These are phyloP conservation scores for Agrostemma githago DNA, from an alignment of 148 eudicot species.

Conservation along the genomic window DNA sequence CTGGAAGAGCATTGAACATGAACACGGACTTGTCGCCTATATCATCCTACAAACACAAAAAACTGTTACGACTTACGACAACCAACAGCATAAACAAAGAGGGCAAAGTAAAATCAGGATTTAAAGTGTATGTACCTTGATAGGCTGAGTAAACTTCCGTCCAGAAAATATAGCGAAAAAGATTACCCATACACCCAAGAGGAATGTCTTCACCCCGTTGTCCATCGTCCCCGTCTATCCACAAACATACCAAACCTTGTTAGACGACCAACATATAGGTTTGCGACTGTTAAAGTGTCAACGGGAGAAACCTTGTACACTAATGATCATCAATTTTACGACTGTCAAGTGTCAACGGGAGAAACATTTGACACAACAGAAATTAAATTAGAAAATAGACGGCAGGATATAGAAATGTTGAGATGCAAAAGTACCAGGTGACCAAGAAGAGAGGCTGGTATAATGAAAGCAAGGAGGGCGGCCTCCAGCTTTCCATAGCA, in stretches of 20 bases:
- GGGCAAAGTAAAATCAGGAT: neutral
- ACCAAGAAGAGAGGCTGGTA: conserved; percentile 78
- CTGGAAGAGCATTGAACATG: conserved; percentile 68
- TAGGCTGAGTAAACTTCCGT: conserved; percentile 85
- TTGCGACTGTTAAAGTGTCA: too few species aligned
- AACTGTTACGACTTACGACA: neutral
- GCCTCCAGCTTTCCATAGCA: conserved; percentile 99
- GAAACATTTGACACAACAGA: too few species aligned
- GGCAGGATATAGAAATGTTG: neutral
- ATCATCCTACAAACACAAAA: conserved; percentile 57
- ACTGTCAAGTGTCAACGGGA: too few species aligned
- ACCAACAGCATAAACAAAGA: neutral
- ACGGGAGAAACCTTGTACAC: too few species aligned
- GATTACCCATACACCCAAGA: conserved; percentile 79
- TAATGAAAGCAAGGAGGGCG: conserved; percentile 68
- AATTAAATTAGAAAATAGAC: neutral
- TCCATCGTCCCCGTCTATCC: conserved; percentile 75
- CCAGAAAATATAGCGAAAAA: conserved; percentile 76
- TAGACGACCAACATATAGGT: neutral
- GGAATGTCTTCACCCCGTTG: conserved; percentile 53
- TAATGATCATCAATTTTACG: too few species aligned
- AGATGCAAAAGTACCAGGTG: conserved; percentile 60
- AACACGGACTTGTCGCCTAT: conserved; percentile 97
- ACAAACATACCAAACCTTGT: conserved; percentile 12
- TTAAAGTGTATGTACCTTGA: conserved; percentile 59